phyloP scores from a whole-genome alignment of 108 stramenopile species.

The Hondaea fermentalgiana region DNA sequence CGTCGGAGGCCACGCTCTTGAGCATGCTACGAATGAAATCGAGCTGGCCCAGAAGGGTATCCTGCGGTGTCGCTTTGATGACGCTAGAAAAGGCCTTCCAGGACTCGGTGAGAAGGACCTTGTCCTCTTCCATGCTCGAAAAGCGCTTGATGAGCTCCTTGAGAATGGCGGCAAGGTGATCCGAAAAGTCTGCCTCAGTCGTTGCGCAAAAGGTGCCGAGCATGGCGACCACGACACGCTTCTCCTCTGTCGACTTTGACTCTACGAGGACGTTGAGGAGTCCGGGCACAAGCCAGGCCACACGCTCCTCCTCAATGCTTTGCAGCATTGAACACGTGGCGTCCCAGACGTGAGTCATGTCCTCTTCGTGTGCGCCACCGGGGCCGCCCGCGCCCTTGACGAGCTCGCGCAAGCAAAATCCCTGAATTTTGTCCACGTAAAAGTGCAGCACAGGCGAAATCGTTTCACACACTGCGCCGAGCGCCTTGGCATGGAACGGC shows the following conservation, averaged over 20 bases:
- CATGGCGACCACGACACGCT: constrained; percentile 68
- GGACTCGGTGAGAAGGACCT: constrained; percentile 55
- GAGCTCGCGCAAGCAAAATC: constrained; percentile 52
- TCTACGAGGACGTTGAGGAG: constrained; percentile 61
- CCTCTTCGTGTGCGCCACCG: constrained; percentile 49
- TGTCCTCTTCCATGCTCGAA: constrained; percentile 64
- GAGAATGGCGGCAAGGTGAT: constrained; percentile 68
- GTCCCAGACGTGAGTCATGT: constrained; percentile 31
- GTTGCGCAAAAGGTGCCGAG: constrained; percentile 57
- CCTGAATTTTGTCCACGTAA: constrained; percentile 61
- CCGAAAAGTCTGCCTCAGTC: constrained; percentile 72
- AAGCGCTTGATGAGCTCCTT: constrained; percentile 77
- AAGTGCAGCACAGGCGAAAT: constrained; percentile 70
- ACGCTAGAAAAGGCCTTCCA: constrained; percentile 61
- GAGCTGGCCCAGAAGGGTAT: constrained; percentile 77
- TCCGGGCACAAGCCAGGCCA: constrained; percentile 69
- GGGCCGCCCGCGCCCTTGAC: constrained; percentile 39
- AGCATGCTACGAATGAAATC: constrained; percentile 79
- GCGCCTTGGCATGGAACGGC: constrained; percentile 68
- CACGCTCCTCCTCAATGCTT: constrained; percentile 60
- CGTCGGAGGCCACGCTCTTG: constrained; percentile 78
- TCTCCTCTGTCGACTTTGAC: constrained; percentile 56
- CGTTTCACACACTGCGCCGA: constrained; percentile 73
- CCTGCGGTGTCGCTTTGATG: constrained; percentile 68
- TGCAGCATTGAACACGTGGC: constrained; percentile 57